These are phyloP conservation scores for Plasmodium vinckei DNA, from an alignment of 169 alveolate species.

Conservation along the genomic window DNA sequence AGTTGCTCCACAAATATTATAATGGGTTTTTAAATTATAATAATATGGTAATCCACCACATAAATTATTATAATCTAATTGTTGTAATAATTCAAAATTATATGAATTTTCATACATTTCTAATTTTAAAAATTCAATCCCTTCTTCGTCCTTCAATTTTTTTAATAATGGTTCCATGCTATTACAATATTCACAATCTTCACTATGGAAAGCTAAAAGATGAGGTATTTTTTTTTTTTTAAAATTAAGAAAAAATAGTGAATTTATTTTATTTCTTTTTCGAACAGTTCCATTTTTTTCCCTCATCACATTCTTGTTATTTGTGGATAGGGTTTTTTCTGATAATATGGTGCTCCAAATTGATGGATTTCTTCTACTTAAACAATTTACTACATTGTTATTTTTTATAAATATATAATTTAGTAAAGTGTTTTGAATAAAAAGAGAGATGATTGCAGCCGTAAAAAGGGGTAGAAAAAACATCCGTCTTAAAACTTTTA, in stretches of 20 bases:
- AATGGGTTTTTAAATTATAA: constrained; percentile 82
- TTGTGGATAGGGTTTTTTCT: neutral
- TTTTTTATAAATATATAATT: neutral
- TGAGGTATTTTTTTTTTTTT: constrained; percentile 80
- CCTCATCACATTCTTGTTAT: neutral
- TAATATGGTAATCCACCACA: constrained; percentile 91
- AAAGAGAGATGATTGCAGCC: neutral
- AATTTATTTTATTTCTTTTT: constrained; percentile 8
- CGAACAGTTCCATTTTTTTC: neutral
- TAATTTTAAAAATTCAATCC: constrained; percentile 36
- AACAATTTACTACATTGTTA: neutral
- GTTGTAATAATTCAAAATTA: constrained; percentile 80
- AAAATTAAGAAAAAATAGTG: constrained; percentile 34
- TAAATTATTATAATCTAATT: constrained; percentile 78
- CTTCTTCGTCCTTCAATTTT: constrained; percentile 56
- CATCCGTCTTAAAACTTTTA: neutral
- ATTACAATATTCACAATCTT: constrained; percentile 83
- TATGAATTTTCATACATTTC: constrained; percentile 33
- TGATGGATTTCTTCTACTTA: neutral
- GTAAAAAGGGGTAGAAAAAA: neutral
- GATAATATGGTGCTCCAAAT: neutral
- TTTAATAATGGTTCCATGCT: constrained; percentile 56
- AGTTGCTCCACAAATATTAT: constrained; percentile 88
- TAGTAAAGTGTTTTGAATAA: neutral
- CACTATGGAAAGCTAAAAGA: constrained; percentile 82